Evolutionary conservation across 768 basidiomycete species (phyloP), one percentile per base, ranked within the genome.

Genomic region (Termitomyces bulborhizus): DNA sequence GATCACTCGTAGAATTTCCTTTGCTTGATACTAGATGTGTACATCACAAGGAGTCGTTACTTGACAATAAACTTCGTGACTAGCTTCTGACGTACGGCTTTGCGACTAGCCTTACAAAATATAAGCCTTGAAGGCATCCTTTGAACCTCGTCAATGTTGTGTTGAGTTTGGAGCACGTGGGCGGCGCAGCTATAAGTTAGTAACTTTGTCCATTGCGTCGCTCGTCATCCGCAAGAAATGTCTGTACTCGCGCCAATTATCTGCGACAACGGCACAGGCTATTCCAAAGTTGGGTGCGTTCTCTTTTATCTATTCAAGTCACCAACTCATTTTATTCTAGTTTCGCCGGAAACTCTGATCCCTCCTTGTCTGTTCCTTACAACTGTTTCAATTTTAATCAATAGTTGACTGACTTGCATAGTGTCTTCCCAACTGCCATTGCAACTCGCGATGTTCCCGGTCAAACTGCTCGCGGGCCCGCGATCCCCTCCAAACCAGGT

Each of bases 271-370:
- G 95, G 95, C 41, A 97, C 95, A 44, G 95, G 96, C 34, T 98
- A 81, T 71, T 96, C 95, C 11, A 98, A 98, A 82, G 88, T 98
- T 71, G 96, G 95, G 93, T 94, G 69, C 43, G 86, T 34, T 71
- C 42, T 21, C n/a, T 12, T 24, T 18, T 34, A 34, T 44, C 41
- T 50, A 16, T 24, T 16, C 26, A 40, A 21, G 27, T 31, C 32
- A 45, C 46, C 4, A 41, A 36, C 21, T 32, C 46, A 59, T 57
- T 44, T 57, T 44, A 51, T 46, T 40, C 44, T 57, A 95, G 96
- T 36, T 98, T 97, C 72, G 95, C 97, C 43, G 96, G 96, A 52
- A 99, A 99, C 74, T 97, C 93, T 45, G 95, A 98, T 73, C 97
- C 97, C 18, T 98, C 96, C 8, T 99, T 96, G 90, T 93, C 68